Base-by-base conservation (phyloP, 306 rosid species). In the Cicer yamashitae region DNA sequence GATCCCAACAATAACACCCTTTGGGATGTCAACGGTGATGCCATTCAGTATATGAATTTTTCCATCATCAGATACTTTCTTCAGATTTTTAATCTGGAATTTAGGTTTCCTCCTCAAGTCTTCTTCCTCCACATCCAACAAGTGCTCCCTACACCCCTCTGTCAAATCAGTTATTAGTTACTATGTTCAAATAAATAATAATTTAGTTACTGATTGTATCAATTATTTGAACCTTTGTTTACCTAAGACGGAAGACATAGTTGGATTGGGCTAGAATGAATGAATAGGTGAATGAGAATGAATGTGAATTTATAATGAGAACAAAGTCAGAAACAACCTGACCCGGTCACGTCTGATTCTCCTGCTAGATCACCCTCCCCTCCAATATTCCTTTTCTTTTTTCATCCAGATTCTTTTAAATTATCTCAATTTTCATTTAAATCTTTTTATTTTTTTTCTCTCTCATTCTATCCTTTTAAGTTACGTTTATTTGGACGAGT, bases 1-100 rank as follows among this genome's bases (percentile, higher is more conserved):
- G 85, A 94, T 52, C 7, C 98, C 96, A 0, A 94, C 84, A 57
- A 91, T 83, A 30, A 61, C 75, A 37, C 93, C 98, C 73, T 77
- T 87, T 0, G 94, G 97, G 8, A 91, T 70, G 17, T 87, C 84
- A 30, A 94, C 63, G 69, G 65, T 81, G 70, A 91, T 74, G 66
- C 90, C 87, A 9, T 80, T 94, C 38, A 94, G 88, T 12, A 91
- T 90, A 20, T 82, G 25, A 67, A 51, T 74, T 37, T 60, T 60
- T 8, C 91, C 96, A 4, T 68, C 81, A 9, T 93, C 88, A 0
- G 91, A 89, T 17, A 57, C 14, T 81, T 82, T 87, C 7, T 62
- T 84, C 58, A 94, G 87, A 74, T 87, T 87, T 34, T 82, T 81
- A 22, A 94, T 86, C 77, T 77, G 60, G 61, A 93, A 75, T 79